Base-by-base conservation (phyloP, 2,329 filamentous ascomycete species). In the Penicillium sp. region DNA sequence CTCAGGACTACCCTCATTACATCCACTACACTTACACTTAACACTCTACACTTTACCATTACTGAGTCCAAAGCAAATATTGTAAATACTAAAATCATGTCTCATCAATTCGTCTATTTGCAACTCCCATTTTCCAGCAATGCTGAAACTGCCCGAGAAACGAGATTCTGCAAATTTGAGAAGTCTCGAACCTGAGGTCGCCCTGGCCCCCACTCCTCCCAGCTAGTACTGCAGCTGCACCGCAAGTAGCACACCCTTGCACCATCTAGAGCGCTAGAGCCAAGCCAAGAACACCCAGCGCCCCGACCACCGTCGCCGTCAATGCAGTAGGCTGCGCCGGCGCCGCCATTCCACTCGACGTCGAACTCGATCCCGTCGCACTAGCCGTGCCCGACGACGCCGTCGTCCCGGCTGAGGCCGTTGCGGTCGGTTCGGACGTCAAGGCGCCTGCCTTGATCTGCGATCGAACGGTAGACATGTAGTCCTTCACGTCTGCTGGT, bases 401-500 rank as follows among this genome's bases (percentile, higher is more conserved):
- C 6, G 48, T 45, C 6, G 42, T 31, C 42, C 28, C 42, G 11
- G 42, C 33, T 13, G 50, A 51, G 9, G 51, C 53, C 14, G 55
- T 48, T 3, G 37, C 55, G 43, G 57, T 57, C 28, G 37, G 54
- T 16, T 54, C 31, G 21, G 59, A 58, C 10, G 66, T 68, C 6
- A 71, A 40, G 4, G 67, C 68, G 3, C 68, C 68, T 1, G 51
- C 61, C 5, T 53, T 48, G 8, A 72, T 64, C 53, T 72, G 66
- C 6, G 58, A 62, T 48, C 65, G 67, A 21, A 73, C 70, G 8
- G 63, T 64, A 1, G 65, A 59, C 40, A 73, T 55, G 51, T 71
- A 73, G 36, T 57, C 67, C 56, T 72, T 67, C n/a, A 69, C 67
- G 2, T 67, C 63, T 5, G 63, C 58, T 0, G 71, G 71, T 0